These are phyloP conservation scores for Delonix regia DNA, from an alignment of 306 rosid genomes.

Conservation along the genomic window DNA sequence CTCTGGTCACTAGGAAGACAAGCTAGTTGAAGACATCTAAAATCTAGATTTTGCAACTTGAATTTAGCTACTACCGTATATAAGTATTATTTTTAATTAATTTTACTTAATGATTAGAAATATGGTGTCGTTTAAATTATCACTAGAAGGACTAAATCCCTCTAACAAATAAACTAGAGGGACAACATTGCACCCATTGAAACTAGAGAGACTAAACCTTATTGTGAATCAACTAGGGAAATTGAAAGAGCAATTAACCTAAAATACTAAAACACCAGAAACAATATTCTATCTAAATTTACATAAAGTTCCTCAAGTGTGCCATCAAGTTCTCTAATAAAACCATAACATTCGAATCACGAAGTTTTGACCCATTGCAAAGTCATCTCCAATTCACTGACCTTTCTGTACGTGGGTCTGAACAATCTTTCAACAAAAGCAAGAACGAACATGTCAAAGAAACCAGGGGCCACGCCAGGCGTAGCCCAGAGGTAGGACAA, in stretches of 20 bases:
- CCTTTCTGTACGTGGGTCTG: slow-evolving; percentile 82
- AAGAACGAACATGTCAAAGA: slow-evolving; percentile 96
- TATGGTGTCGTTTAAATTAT: background rate
- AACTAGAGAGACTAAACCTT: background rate
- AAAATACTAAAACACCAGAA: background rate
- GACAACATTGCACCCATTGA: background rate
- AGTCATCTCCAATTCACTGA: slow-evolving; percentile 25
- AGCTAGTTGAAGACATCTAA: background rate
- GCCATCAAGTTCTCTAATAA: background rate
- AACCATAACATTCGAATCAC: background rate
- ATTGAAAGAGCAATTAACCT: background rate
- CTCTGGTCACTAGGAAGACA: background rate
- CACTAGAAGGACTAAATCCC: background rate
- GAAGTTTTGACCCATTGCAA: background rate
- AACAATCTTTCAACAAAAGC: slow-evolving; percentile 84
- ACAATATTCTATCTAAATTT: background rate
- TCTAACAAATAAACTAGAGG: background rate
- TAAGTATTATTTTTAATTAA: background rate
- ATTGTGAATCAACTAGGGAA: too few species aligned
- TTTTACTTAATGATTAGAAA: background rate
- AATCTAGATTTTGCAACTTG: background rate
- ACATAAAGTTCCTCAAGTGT: background rate
- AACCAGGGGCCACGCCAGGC: slow-evolving; percentile 96
- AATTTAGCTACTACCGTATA: too few species aligned
- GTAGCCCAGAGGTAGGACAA: slow-evolving; percentile 96